Conservation (phyloP, 495 filamentous ascomycete species). For the Aspergillus nanangensis region DNA sequence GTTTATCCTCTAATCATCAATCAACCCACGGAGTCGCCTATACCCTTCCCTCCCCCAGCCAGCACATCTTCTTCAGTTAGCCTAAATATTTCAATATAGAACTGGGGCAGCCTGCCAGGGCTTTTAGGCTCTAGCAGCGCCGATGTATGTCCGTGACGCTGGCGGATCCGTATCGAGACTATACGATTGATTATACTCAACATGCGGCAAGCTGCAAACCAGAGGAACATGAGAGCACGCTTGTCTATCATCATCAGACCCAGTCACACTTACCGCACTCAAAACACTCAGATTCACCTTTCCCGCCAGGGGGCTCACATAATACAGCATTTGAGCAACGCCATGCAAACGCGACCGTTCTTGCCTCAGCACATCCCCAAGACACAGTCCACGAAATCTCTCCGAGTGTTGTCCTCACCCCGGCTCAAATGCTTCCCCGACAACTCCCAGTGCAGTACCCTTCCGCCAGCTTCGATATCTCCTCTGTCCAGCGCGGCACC, state of each 20-base stretch:
- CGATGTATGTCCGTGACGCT: slow-evolving; percentile 41
- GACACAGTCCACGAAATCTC: slow-evolving; percentile 23
- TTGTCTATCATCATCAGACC: slow-evolving; percentile 29
- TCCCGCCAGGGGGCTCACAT: slow-evolving; percentile 24
- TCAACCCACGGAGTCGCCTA: no score
- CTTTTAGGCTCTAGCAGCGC: slow-evolving; percentile 36
- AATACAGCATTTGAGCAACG: slow-evolving; percentile 28
- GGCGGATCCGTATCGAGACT: slow-evolving; percentile 39
- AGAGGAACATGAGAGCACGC: slow-evolving; percentile 28
- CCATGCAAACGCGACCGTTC: slow-evolving; percentile 24
- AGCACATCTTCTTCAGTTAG: not conserved
- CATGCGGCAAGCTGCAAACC: slow-evolving; percentile 27
- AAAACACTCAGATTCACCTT: slow-evolving; percentile 25
- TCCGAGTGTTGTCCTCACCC: slow-evolving; percentile 21
- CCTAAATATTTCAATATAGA: not conserved
- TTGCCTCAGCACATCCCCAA: slow-evolving; percentile 24
- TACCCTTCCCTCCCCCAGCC: no score
- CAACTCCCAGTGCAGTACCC: slow-evolving; percentile 29
- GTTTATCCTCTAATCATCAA: not conserved
- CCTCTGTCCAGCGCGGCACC: slow-evolving; percentile 23
- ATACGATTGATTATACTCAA: slow-evolving; percentile 33
- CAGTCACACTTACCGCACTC: slow-evolving; percentile 28
- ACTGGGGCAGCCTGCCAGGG: slow-evolving; percentile 28
- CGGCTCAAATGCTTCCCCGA: slow-evolving; percentile 30
- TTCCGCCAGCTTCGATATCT: slow-evolving; percentile 23